Evolutionary conservation across 2,329 filamentous ascomycete species (phyloP).

Genomic region (Penicillium sp.): DNA sequence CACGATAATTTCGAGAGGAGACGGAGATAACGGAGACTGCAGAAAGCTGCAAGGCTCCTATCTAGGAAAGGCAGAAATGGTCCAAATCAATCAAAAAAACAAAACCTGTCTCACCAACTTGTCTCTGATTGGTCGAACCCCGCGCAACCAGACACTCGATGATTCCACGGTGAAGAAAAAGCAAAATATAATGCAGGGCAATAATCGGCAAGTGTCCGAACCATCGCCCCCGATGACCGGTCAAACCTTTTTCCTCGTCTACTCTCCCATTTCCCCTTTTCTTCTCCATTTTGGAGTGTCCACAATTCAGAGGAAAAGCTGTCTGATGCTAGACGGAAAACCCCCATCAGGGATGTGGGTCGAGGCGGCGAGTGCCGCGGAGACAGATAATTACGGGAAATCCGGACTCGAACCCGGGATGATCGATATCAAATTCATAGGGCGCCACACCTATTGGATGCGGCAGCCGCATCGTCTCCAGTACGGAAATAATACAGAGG

Average conservation of each 20-base stretch:
- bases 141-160: too few relatives aligned
- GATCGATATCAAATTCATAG: conserved; percentile 22
- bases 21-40: conserved; percentile 16
- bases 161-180: too few relatives aligned
- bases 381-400: conserved; percentile 11
- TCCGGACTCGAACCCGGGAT: conserved; percentile 15
- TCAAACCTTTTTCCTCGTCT: too few relatives aligned
- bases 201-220: too few relatives aligned
- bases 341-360: too few relatives aligned
- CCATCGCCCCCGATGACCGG: too few relatives aligned
- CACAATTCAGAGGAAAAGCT: neutral
- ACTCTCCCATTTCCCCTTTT: too few relatives aligned
- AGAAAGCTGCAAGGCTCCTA: conserved; percentile 27
- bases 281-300: too few relatives aligned
- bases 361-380: neutral
- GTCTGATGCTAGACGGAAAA: too few relatives aligned
- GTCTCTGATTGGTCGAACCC: too few relatives aligned
- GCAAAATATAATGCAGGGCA: too few relatives aligned
- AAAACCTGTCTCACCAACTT: neutral
- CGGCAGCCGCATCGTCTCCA: conserved; percentile 21
- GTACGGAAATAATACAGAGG: conserved; percentile 8
- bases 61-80: conserved; percentile 21
- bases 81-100: neutral
- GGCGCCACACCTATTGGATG: conserved; percentile 20
- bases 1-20: conserved; percentile 8